Evolutionary conservation across 2,329 filamentous ascomycete genomes (phyloP).

Genomic region (Botrytis pseudocinerea): DNA sequence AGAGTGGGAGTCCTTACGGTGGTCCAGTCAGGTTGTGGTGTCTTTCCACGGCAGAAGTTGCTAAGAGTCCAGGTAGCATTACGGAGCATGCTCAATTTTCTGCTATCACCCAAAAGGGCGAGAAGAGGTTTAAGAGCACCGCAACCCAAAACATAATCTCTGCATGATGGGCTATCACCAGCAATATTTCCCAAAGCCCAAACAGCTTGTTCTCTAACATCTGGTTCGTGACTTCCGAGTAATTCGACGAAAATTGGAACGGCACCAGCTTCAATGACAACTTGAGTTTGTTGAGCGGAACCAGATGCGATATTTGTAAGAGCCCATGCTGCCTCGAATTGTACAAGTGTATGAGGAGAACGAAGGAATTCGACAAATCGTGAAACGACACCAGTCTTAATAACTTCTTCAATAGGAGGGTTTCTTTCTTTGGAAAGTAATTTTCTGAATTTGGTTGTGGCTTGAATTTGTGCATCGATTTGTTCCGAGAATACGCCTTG

Average conservation of each 20-base stretch:
- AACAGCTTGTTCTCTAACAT: slow-evolving; percentile 96
- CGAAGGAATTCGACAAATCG: slow-evolving; percentile 98
- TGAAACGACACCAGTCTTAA: slow-evolving; percentile 96
- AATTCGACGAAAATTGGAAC: slow-evolving; percentile 99
- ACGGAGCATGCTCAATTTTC: slow-evolving; percentile 97
- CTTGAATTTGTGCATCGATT: slow-evolving; percentile 95
- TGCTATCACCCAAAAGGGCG: slow-evolving; percentile 88
- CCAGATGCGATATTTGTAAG: slow-evolving; percentile 99
- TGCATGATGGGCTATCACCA: slow-evolving; percentile 94
- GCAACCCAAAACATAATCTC: slow-evolving; percentile 91
- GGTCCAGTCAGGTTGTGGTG: slow-evolving; percentile 95
- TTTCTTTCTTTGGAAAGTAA: slow-evolving; percentile 98
- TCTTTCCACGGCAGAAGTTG: slow-evolving; percentile 99
- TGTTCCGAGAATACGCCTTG: slow-evolving; percentile 97
- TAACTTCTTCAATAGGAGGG: slow-evolving; percentile 97
- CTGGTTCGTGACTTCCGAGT: slow-evolving; percentile 90
- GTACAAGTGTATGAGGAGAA: slow-evolving; percentile 95
- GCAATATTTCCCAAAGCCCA: slow-evolving; percentile 99
- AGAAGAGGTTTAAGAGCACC: slow-evolving; percentile 90
- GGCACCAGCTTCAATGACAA: slow-evolving; percentile 96
- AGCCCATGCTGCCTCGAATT: slow-evolving; percentile 99
- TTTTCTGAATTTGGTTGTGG: slow-evolving; percentile 98
- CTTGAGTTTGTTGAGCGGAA: slow-evolving; percentile 95
- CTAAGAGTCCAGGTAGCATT: slow-evolving; percentile 99
- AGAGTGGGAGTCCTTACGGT: slow-evolving; percentile 63